phyloP scores from a whole-genome alignment of 2,329 filamentous ascomycete species.

The Paracoccidioides lutzii region DNA sequence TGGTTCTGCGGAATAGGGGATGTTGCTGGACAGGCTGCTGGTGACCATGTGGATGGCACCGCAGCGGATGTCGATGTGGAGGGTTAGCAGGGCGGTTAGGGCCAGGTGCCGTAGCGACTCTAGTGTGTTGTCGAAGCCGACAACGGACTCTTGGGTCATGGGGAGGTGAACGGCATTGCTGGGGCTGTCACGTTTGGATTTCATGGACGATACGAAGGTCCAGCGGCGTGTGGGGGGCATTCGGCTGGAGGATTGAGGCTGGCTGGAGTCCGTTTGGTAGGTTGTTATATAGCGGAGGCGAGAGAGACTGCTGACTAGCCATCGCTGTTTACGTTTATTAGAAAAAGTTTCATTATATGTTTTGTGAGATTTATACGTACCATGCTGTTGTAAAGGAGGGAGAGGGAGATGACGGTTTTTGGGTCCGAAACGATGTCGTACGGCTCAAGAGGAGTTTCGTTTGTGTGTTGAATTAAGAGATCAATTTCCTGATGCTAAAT shows the following conservation, averaged over 20 bases:
- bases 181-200: constrained; percentile 39
- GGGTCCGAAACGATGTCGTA: constrained; percentile 82
- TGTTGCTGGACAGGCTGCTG: constrained; percentile 47
- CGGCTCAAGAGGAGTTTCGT: constrained; percentile 51
- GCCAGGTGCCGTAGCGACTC: constrained; percentile 72
- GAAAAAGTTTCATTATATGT: constrained; percentile 5
- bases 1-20: constrained; percentile 8
- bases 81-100: constrained; percentile 62
- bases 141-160: constrained; percentile 73
- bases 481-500: constrained; percentile 36
- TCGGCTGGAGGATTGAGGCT: constrained; percentile 28
- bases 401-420: constrained; percentile 72
- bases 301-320: constrained; percentile 75
- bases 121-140: constrained; percentile 76
- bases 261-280: constrained; percentile 56
- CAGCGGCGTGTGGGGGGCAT: constrained; percentile 56
- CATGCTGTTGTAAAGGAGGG: constrained; percentile 91
- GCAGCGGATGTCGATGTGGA: constrained; percentile 80
- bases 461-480: constrained; percentile 40
- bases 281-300: constrained; percentile 70
- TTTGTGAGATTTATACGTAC: constrained; percentile 17
- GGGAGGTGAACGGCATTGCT: constrained; percentile 60
- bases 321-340: constrained; percentile 44
- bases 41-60: constrained; percentile 70
- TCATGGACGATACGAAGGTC: constrained; percentile 62